Evolutionary conservation across 176 grass and related monocot species (phyloP).

Genomic region (Paspalum notatum): DNA sequence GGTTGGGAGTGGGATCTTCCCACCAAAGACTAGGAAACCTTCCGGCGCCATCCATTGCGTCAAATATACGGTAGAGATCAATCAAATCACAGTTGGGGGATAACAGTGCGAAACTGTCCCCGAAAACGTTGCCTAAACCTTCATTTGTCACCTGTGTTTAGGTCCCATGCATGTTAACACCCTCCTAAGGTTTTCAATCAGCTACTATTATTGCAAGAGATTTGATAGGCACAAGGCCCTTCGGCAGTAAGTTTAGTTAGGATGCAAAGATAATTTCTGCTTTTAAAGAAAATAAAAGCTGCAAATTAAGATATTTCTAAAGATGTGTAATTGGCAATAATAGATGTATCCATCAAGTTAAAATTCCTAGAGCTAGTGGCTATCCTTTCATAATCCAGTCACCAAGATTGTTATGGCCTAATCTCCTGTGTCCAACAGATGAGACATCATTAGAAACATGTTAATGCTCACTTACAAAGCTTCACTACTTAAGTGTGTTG

Average conservation of each 20-base stretch:
- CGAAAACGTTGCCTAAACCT: too few relatives aligned
- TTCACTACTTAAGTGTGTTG: constrained; percentile 39
- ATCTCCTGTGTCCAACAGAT: constrained; percentile 9
- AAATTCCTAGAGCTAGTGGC: not conserved
- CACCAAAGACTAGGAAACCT: too few relatives aligned
- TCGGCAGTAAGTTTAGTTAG: not conserved
- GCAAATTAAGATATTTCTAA: not conserved
- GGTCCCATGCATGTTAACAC: not conserved
- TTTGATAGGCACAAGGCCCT: not conserved
- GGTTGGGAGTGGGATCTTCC: too few relatives aligned
- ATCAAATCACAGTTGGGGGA: too few relatives aligned
- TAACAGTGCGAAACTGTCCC: too few relatives aligned
- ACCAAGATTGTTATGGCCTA: not conserved
- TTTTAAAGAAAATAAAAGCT: not conserved
- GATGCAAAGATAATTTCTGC: not conserved
- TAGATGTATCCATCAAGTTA: not conserved
- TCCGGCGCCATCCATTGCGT: too few relatives aligned
- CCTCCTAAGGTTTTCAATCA: not conserved
- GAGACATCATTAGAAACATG: constrained; percentile 47
- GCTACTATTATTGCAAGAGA: not conserved
- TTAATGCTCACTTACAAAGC: constrained; percentile 27
- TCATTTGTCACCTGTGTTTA: not conserved
- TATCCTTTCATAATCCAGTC: not conserved
- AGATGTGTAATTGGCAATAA: not conserved
- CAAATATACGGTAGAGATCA: too few relatives aligned